Percentiles rank a stretch among this genome's conserved stretches.
Evolutionary conservation across 1,284 basidiomycete genomes (phyloP).

Genomic region (Phenoliferia sp.): DNA sequence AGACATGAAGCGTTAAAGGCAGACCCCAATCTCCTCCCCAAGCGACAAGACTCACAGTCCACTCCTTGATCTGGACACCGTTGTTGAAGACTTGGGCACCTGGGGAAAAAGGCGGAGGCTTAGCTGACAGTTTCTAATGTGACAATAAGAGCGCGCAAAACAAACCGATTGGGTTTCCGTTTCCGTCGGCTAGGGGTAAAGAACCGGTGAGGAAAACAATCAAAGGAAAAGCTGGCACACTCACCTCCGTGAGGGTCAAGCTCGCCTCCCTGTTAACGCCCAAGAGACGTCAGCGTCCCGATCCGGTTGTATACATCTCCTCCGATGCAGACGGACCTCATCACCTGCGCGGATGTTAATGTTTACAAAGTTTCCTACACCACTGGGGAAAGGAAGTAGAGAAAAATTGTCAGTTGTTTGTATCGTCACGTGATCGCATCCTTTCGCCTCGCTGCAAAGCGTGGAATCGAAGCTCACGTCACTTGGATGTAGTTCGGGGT

Average conservation of each 20-base stretch:
- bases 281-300: no score
- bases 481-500: slow-evolving; percentile 1
- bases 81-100: slow-evolving; percentile 7
- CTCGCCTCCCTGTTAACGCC: slow-evolving; percentile 41
- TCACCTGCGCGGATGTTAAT: slow-evolving; percentile 39
- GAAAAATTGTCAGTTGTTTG: neutral
- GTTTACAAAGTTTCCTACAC: slow-evolving; percentile 42
- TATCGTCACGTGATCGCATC: neutral
- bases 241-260: slow-evolving; percentile 24
- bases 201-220: neutral
- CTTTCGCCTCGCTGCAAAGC: neutral
- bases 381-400: slow-evolving; percentile 10
- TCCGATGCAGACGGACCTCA: slow-evolving; percentile 4
- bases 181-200: slow-evolving; percentile 5
- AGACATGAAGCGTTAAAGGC: neutral
- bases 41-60: neutral
- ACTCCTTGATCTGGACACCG: slow-evolving; percentile 19
- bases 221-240: neutral
- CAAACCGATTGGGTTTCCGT: slow-evolving; percentile 17
- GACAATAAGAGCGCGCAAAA: neutral
- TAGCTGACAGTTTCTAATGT: neutral
- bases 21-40: neutral
- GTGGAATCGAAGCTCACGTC: neutral
- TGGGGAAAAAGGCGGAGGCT: neutral
- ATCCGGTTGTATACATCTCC: no score